Evolutionary conservation across 1,284 basidiomycete genomes (phyloP).

Genomic region (Apiotrichum veenhuisii): DNA sequence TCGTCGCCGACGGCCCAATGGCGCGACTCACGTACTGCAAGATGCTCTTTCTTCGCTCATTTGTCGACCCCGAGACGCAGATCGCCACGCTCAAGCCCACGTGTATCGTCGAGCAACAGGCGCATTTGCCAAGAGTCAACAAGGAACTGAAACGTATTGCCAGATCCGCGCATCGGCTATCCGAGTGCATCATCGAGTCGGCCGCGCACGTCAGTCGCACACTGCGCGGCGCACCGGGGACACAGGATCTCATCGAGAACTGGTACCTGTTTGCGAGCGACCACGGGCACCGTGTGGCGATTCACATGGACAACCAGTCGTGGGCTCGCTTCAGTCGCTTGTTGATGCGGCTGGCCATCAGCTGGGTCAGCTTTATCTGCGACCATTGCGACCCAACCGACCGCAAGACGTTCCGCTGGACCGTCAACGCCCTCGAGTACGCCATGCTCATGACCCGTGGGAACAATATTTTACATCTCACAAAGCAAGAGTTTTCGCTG

Average conservation of each 20-base stretch:
- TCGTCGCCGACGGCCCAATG: conserved; percentile 83
- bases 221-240: conserved; percentile 59
- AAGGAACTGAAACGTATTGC: conserved; percentile 86
- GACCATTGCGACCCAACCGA: conserved; percentile 97
- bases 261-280: conserved; percentile 95
- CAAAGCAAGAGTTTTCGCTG: conserved; percentile 81
- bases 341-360: conserved; percentile 82
- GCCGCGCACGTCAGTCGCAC: conserved; percentile 74
- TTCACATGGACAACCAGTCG: conserved; percentile 73
- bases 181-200: conserved; percentile 88
- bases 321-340: conserved; percentile 73
- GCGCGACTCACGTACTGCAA: conserved; percentile 73
- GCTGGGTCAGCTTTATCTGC: conserved; percentile 98
- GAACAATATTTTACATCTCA: conserved; percentile 85
- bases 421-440: conserved; percentile 93
- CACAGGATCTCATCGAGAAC: conserved; percentile 86
- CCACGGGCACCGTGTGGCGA: conserved; percentile 81
- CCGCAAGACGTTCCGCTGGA: conserved; percentile 96
- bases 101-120: conserved; percentile 73
- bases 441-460: conserved; percentile 83
- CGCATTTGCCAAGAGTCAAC: conserved; percentile 86
- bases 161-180: conserved; percentile 80
- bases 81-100: conserved; percentile 41
- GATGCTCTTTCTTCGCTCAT: conserved; percentile 66
- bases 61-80: conserved; percentile 51